Conservation (phyloP, 805 yeast genomes). For the Yamadazyma ubonensis region DNA sequence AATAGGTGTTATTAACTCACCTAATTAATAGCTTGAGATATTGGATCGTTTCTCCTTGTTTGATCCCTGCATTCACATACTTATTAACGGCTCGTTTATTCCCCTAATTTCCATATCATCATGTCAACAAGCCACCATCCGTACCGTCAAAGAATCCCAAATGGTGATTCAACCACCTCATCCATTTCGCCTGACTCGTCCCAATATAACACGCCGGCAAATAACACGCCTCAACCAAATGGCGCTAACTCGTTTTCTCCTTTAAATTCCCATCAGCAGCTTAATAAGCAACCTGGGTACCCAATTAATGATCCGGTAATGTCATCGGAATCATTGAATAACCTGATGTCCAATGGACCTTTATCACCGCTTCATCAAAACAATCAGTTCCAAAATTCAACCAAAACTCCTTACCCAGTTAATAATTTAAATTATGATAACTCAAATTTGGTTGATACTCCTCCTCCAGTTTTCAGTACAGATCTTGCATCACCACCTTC, state of each 20-base stretch:
- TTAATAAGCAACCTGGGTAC: constrained; percentile 3
- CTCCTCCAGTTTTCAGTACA: constrained; percentile 25
- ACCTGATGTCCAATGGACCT: background rate
- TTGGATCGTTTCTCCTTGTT: too few relatives aligned
- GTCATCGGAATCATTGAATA: background rate
- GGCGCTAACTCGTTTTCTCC: background rate
- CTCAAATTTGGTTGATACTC: constrained; percentile 18
- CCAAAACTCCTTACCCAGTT: constrained; percentile 5
- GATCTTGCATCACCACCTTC: constrained; percentile 26
- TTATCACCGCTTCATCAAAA: constrained; percentile 1
- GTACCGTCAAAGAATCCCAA: constrained; percentile 25
- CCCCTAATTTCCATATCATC: background rate
- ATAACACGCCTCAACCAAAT: constrained; percentile 1
- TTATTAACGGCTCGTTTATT: too few relatives aligned
- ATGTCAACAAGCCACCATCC: constrained; percentile 24
- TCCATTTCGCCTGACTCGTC: constrained; percentile 8
- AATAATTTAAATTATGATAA: background rate
- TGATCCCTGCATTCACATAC: too few relatives aligned
- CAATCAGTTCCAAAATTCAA: constrained; percentile 2
- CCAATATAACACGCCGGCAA: constrained; percentile 10
- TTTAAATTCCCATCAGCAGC: background rate
- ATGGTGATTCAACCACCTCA: constrained; percentile 4
- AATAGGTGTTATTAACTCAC: background rate
- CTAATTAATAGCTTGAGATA: background rate
- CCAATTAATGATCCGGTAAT: constrained; percentile 5